Evolutionary conservation across 805 yeast genomes (phyloP), one percentile per base, ranked within the genome.

Genomic region (Scheffersomyces amazonensis): DNA sequence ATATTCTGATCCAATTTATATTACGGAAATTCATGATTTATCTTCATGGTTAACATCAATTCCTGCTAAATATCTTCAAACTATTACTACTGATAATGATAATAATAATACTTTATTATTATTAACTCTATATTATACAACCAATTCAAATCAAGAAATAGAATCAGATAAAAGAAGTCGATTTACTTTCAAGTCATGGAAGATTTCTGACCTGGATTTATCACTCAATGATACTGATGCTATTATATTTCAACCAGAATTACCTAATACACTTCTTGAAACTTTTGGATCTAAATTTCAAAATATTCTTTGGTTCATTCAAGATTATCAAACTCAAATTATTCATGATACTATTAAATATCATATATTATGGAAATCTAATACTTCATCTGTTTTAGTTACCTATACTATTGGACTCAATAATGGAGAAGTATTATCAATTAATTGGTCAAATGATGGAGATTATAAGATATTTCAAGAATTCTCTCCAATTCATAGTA

Each of bases 341-440:
- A 18, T n/a, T 10, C 35, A 34, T 8, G 25, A 38, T 8, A n/a
- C 22, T 18, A 21, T 52, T 7, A 31, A 35, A 13, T 69, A 66
- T 45, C 53, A 59, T 40, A 47, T 75, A 18, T 59, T 82, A 23
- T 80, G 87, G 86, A 83, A 81, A 50, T 77, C 85, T 46, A 81
- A 82, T 44, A 70, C 76, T 2, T 69, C 76, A 1, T 73, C 80
- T 11, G 59, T 69, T 29, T 46, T 76, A n/a, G 69, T 69, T 5
- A 46, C 48, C 2, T 58, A 56, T 35, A 24, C 29, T 1, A 17
- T 53, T 4, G 40, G 46, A 19, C 11, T 44, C 7, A 35, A 42
- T 3, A 39, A 29, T 13, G 62, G 62, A 1, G 22, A 41, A 3
- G 34, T 47, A 9, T 19, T 15, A 4, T 35, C 46, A 5, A 39